Percentiles rank a stretch among this genome's conserved stretches.
Evolutionary conservation across 2,329 filamentous ascomycete species (phyloP).

Genomic region (Colletotrichum sp.): DNA sequence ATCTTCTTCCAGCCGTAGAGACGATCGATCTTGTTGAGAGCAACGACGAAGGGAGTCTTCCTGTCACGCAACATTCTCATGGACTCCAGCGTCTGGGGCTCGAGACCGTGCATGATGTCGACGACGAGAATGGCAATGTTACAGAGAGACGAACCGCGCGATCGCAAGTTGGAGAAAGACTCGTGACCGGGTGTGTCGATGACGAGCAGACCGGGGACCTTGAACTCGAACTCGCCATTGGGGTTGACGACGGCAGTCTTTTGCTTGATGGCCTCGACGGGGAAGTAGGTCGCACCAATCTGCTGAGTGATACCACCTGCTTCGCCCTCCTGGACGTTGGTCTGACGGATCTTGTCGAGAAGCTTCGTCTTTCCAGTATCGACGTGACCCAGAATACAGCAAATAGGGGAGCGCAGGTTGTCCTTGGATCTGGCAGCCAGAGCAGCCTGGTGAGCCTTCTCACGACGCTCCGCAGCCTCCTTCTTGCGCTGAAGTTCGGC

Average conservation of each 20-base stretch:
- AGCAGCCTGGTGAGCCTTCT: conserved; percentile 90
- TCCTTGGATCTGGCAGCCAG: conserved; percentile 91
- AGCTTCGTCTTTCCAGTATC: conserved; percentile 99
- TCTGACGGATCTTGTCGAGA: conserved; percentile 96
- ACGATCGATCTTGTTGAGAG: conserved; percentile 99
- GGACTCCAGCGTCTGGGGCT: conserved; percentile 95
- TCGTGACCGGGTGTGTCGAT: conserved; percentile 99
- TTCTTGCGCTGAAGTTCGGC: conserved; percentile 81
- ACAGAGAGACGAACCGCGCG: conserved; percentile 95
- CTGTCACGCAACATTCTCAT: conserved; percentile 92
- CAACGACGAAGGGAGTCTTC: conserved; percentile 97
- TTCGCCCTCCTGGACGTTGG: conserved; percentile 98
- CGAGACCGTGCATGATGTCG: conserved; percentile 99
- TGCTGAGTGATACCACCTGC: conserved; percentile 99
- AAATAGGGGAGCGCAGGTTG: conserved; percentile 95
- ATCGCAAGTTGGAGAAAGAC: conserved; percentile 98
- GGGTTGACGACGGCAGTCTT: conserved; percentile 95
- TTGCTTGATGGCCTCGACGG: conserved; percentile 86
- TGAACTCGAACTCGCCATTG: conserved; percentile 91
- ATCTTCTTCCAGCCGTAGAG: conserved; percentile 99
- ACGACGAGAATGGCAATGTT: conserved; percentile 99
- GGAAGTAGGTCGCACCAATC: conserved; percentile 99
- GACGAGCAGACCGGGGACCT: conserved; percentile 93
- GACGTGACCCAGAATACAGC: conserved; percentile 99
- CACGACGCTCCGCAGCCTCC: conserved; percentile 85